phyloP scores from a whole-genome alignment of 2,329 filamentous ascomycete species.

The Colletotrichum sublineola region DNA sequence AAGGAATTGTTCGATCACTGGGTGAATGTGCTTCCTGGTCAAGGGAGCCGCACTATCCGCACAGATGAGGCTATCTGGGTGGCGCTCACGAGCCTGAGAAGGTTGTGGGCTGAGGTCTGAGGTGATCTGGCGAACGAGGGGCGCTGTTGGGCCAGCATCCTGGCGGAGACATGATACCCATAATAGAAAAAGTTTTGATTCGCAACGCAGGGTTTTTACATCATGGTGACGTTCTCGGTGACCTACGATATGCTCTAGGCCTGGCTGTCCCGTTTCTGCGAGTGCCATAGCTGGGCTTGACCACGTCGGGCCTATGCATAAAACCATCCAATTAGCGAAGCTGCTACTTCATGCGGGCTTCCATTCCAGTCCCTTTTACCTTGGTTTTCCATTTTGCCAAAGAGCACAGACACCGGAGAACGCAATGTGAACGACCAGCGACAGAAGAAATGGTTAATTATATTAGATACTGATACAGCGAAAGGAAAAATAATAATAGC shows the following conservation, averaged over 20 bases:
- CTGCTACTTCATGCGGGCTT: not conserved
- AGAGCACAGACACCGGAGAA: not conserved
- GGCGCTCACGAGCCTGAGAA: conserved; percentile 76
- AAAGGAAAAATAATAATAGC: conserved; percentile 22
- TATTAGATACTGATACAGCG: not conserved
- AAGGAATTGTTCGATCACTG: conserved; percentile 85
- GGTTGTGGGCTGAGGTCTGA: conserved; percentile 62
- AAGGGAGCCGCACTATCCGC: conserved; percentile 84
- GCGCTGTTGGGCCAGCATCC: conserved; percentile 18
- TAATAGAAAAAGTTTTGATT: conserved; percentile 34
- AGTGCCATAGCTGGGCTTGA: not conserved
- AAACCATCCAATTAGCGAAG: not conserved
- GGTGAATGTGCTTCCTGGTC: conserved; percentile 84
- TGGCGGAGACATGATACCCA: conserved; percentile 39
- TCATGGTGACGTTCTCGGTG: not conserved
- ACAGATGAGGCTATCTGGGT: conserved; percentile 89
- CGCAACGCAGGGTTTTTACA: not conserved
- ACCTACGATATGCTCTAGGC: not conserved
- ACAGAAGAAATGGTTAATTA: not conserved
- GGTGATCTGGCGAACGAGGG: not conserved
- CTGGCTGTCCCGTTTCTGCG: not conserved
- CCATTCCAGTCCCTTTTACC: not conserved
- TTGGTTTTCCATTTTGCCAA: not conserved
- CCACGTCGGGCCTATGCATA: not conserved
- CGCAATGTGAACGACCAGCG: not conserved